phyloP scores from a whole-genome alignment of 1,284 basidiomycete species.

The Wallemia hederae region DNA sequence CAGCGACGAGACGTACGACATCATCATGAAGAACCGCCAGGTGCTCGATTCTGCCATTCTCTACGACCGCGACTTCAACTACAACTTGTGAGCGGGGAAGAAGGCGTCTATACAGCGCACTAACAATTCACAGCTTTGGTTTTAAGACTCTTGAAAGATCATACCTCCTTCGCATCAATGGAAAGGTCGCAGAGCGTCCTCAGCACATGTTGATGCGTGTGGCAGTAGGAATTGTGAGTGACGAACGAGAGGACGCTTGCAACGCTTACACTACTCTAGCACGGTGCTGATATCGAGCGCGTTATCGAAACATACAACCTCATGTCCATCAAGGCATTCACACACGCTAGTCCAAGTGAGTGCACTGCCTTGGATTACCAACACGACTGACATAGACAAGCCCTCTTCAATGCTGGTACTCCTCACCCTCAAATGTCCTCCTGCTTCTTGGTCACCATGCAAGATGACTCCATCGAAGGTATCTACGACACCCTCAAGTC shows the following conservation, averaged over 20 bases:
- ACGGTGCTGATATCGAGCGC: conserved; percentile 63
- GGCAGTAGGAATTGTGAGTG: conserved; percentile 50
- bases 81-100: conserved; percentile 41
- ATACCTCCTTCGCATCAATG: conserved; percentile 79
- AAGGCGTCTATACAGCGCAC: not conserved
- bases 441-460: conserved; percentile 95
- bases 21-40: conserved; percentile 56
- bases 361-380: too few species aligned
- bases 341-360: conserved; percentile 68
- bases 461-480: conserved; percentile 94
- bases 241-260: too few species aligned
- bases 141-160: conserved; percentile 99
- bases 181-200: conserved; percentile 82
- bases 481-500: conserved; percentile 97
- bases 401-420: conserved; percentile 88
- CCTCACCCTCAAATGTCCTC: conserved; percentile 83
- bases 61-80: conserved; percentile 92
- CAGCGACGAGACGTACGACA: conserved; percentile 54
- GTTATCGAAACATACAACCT: conserved; percentile 57
- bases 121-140: conserved; percentile 37
- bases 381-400: not conserved
- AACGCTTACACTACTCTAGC: conserved; percentile 15
- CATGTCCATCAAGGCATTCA: conserved; percentile 93
- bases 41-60: conserved; percentile 79
- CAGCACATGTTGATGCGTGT: conserved; percentile 99